Base-by-base conservation (phyloP, 495 filamentous ascomycete species). In the Neurospora sp. region DNA sequence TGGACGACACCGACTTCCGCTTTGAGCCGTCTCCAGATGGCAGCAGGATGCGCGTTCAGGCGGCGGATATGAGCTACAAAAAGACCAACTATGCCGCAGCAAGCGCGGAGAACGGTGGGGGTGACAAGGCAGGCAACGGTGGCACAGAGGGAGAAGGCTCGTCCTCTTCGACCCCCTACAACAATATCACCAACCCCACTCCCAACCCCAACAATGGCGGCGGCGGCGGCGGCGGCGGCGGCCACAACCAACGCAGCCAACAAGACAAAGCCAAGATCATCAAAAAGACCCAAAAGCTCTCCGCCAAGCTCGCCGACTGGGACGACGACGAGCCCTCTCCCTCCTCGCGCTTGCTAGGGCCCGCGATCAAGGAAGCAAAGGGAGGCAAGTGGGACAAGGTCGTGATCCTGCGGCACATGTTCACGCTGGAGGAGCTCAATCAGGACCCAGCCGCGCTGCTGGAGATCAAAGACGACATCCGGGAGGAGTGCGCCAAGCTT, bases 391-490 rank as follows among this genome's bases (percentile, higher is more conserved):
- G 87, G 76, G 93, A 93, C 75, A 94, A 94, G 77, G 83, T 93
- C 3, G 94, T 98, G 21, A 90, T 98, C 71, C 82, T 99, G 72
- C 93, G 94, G 77, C 92, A 97, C 80, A 96, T 97, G 93, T 99
- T 99, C 81, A 97, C 94, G 11, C 85, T 96, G 37, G 77, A 91
- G 39, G 93, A 97, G 82, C 84, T 99, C 69, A 89, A 92, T 79
- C 92, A 95, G 72, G 95, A 99, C 79, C 90, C 93, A 3, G 88
- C 90, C 0, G 92, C 92, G 4, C 87, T 95, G 70, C 85, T 94
- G 8, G 96, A 98, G 73, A 97, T 98, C 81, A 96, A 96, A 78
- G 90, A 96, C 80, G 96, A 99, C 78, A 92, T 99, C 43, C 89
- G 92, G 36, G 93, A 96, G 39, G 94, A 97, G 81, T 96, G 93